These are phyloP conservation scores for Aspergillus oerlinghausenensis DNA, from an alignment of 2,329 filamentous ascomycete species.

Conservation along the genomic window DNA sequence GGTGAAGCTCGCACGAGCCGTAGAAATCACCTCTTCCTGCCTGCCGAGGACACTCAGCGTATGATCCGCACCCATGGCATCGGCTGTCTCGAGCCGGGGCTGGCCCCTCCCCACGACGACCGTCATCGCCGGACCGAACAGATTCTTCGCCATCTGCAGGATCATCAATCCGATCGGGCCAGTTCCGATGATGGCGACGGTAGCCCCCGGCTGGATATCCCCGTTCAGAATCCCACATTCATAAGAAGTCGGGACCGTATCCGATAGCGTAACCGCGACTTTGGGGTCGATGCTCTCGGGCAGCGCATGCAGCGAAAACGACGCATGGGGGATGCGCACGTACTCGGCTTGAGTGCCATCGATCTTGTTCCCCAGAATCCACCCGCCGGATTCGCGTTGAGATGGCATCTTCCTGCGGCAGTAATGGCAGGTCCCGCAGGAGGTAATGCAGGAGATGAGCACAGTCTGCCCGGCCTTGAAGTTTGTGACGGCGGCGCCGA, in stretches of 20 bases:
- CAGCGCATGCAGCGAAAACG: slow-evolving; percentile 42
- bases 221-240: slow-evolving; percentile 49
- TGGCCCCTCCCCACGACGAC: slow-evolving; percentile 48
- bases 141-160: slow-evolving; percentile 47
- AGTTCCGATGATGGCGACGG: slow-evolving; percentile 49
- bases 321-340: slow-evolving; percentile 49
- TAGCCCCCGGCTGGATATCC: slow-evolving; percentile 47
- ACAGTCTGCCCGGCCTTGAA: slow-evolving; percentile 51
- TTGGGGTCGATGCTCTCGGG: slow-evolving; percentile 40
- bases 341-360: slow-evolving; percentile 55
- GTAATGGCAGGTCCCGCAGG: slow-evolving; percentile 49
- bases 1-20: slow-evolving; percentile 42
- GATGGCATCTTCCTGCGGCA: slow-evolving; percentile 52
- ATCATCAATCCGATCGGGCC: slow-evolving; percentile 51
- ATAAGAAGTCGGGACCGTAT: slow-evolving; percentile 52
- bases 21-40: slow-evolving; percentile 30
- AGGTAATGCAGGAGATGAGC: slow-evolving; percentile 49
- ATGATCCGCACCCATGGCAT: slow-evolving; percentile 44
- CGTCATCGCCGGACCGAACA: slow-evolving; percentile 46
- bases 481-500: slow-evolving; percentile 43
- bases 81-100: slow-evolving; percentile 44
- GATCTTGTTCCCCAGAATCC: slow-evolving; percentile 51
- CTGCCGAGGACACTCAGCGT: slow-evolving; percentile 36
- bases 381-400: slow-evolving; percentile 52
- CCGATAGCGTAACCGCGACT: slow-evolving; percentile 35